phyloP scores from a whole-genome alignment of 176 grass and related monocot genomes.

The Elaeis guineensis region DNA sequence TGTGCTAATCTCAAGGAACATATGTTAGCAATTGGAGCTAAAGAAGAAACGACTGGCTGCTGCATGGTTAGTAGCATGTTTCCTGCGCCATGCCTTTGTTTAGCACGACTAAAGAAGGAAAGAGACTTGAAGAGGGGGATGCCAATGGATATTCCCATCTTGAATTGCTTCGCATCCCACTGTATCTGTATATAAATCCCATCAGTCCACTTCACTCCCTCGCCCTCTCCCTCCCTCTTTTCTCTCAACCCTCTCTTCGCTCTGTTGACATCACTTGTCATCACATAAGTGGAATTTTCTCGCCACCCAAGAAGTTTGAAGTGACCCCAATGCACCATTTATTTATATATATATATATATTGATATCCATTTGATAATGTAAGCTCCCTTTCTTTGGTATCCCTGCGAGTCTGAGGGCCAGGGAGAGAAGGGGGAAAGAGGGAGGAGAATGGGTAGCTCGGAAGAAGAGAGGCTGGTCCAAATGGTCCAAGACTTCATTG shows the following conservation, averaged over 20 bases:
- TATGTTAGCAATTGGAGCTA: too few species aligned
- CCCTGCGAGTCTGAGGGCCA: background rate
- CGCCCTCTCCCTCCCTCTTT: background rate
- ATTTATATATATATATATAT: background rate
- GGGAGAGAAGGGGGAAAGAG: background rate
- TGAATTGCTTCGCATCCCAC: too few species aligned
- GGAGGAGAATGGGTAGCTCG: background rate
- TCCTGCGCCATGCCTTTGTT: too few species aligned
- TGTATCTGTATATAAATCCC: too few species aligned
- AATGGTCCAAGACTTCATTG: slow-evolving; percentile 18
- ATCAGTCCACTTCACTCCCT: background rate
- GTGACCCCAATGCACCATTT: background rate
- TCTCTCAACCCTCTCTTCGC: background rate
- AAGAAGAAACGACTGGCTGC: too few species aligned
- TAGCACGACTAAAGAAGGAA: too few species aligned
- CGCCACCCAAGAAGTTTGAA: background rate
- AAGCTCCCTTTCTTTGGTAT: background rate
- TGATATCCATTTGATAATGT: background rate
- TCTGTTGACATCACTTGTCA: slow-evolving; percentile 1
- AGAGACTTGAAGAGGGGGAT: too few species aligned
- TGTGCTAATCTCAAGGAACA: too few species aligned
- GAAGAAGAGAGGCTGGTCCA: slow-evolving; percentile 11
- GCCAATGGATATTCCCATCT: too few species aligned
- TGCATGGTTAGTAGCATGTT: too few species aligned
- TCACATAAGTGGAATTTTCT: slow-evolving; percentile 5